Evolutionary conservation across 306 rosid species (phyloP).

Genomic region (Alnus rubra): DNA sequence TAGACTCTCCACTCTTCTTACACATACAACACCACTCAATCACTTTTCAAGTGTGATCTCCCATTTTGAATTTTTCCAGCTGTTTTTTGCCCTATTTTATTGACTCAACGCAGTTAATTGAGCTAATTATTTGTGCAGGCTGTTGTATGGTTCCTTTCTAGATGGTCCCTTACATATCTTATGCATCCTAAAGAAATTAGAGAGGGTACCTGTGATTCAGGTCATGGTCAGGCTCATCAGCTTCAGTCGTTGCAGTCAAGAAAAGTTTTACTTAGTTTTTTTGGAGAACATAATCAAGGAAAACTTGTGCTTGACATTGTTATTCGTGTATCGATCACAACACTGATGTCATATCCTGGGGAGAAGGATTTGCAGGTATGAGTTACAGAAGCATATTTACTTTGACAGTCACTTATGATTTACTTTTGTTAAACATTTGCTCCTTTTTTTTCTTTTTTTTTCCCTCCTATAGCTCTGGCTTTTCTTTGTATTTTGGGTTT

Average conservation of each 20-base stretch:
- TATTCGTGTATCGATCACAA: conserved; percentile 65
- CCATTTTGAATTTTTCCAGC: conserved; percentile 9
- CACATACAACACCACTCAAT: too few relatives aligned
- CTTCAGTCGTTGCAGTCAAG: conserved; percentile 43
- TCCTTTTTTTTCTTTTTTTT: neutral
- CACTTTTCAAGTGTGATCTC: conserved; percentile 2
- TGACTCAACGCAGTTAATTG: conserved; percentile 1
- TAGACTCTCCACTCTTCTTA: too few relatives aligned
- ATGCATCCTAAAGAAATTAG: conserved; percentile 67
- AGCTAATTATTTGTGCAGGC: conserved; percentile 61
- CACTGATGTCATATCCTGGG: conserved; percentile 82
- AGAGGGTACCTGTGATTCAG: conserved; percentile 11
- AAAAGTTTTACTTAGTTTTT: conserved; percentile 59
- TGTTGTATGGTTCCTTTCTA: conserved; percentile 91
- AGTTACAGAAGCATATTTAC: conserved; percentile 29
- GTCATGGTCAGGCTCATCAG: conserved; percentile 38
- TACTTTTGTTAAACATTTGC: conserved; percentile 12
- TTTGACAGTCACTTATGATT: conserved; percentile 19
- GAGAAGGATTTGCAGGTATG: conserved; percentile 88
- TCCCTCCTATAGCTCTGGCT: too few relatives aligned
- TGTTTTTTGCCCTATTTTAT: conserved; percentile 2
- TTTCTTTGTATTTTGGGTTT: too few relatives aligned
- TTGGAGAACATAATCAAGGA: conserved; percentile 86
- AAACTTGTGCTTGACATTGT: conserved; percentile 80
- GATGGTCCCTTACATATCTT: conserved; percentile 91